Percentiles rank a stretch among this genome's conserved stretches.
Evolutionary conservation across 768 basidiomycete species (phyloP).

Genomic region (Phaeolepiota aurea): DNA sequence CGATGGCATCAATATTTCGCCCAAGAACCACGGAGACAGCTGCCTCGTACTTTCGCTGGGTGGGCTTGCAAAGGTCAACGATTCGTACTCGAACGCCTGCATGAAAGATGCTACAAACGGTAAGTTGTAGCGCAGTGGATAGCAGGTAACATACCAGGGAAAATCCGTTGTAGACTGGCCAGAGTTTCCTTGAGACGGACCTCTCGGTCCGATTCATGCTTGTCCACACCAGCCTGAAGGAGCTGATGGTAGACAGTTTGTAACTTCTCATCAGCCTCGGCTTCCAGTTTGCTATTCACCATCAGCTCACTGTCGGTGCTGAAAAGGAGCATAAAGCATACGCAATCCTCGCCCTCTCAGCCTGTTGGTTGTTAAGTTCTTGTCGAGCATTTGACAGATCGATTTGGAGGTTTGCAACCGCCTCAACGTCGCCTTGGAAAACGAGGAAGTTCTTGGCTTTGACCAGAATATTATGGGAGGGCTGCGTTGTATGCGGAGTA

Average conservation of each 20-base stretch:
- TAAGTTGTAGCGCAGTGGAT: neutral
- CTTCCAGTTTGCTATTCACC: conserved; percentile 68
- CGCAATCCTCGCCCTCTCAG: conserved; percentile 76
- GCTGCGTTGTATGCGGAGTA: conserved; percentile 86
- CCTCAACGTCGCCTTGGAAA: conserved; percentile 98
- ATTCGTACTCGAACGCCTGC: conserved; percentile 93
- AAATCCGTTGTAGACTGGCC: conserved; percentile 75
- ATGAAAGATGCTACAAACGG: neutral
- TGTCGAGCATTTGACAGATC: conserved; percentile 63
- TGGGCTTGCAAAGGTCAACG: conserved; percentile 91
- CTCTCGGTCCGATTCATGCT: conserved; percentile 80
- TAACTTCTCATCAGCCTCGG: conserved; percentile 89
- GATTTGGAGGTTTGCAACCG: conserved; percentile 64
- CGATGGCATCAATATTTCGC: conserved; percentile 89
- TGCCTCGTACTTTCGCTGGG: conserved; percentile 83
- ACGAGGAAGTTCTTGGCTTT: conserved; percentile 99
- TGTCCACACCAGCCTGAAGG: conserved; percentile 85
- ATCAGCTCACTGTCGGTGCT: neutral
- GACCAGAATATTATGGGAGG: conserved; percentile 89
- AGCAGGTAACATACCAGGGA: conserved; percentile 54
- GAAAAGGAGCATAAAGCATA: conserved; percentile 20
- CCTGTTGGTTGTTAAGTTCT: conserved; percentile 78
- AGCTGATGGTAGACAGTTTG: conserved; percentile 75
- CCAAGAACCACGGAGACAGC: conserved; percentile 91
- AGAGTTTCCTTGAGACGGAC: conserved; percentile 80